Base-by-base conservation (phyloP, 805 yeast genomes). In the Henningerozyma blattae region DNA sequence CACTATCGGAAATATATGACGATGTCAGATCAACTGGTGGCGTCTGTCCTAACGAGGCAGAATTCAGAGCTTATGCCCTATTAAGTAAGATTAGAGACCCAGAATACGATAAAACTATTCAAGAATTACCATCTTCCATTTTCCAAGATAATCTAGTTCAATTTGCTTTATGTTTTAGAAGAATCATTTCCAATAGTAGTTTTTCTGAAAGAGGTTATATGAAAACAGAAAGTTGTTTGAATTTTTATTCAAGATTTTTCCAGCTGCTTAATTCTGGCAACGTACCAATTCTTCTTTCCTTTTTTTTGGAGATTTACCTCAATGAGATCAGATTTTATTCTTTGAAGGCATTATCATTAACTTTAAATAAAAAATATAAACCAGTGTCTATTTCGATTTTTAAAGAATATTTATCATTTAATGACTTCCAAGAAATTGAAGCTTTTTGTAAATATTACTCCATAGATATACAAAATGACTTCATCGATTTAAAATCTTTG, bases 21-120 rank as follows among this genome's bases (percentile, higher is more conserved):
- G 95, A 82, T 47, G 77, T 77, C 9, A 64, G 93, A 29, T 72
- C 76, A 18, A 67, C 69, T 38, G 89, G 86, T 2, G 75, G 83
- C 0, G 5, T n/a, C n/a, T 72, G 82, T 28, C 82, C 86, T 0
- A 83, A 85, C 46, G 97, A 91, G 56, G 82, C 96, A 0, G 98
- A 91, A 52, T 84, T 91, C 49, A 68, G 96, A 45, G 87, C 95
- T 0, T 91, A 87, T 52, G 79, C 85, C 36, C 59, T 91, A 15
- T 49, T 91, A 14, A 73, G 86, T 44, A 89, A 85, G 45, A 59
- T 83, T 7, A 66, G 83, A 44, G 96, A 91, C 52, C 77, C 91
- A 0, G 96, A 86, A 44, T 59, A 83, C 31, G 95, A 84, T 42
- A 65, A 86, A 35, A 80, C 72, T 41, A 52, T 81, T 9, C 94